Base-by-base conservation (phyloP, 495 filamentous ascomycete species). In the Hypoxylon crocopeplum region DNA sequence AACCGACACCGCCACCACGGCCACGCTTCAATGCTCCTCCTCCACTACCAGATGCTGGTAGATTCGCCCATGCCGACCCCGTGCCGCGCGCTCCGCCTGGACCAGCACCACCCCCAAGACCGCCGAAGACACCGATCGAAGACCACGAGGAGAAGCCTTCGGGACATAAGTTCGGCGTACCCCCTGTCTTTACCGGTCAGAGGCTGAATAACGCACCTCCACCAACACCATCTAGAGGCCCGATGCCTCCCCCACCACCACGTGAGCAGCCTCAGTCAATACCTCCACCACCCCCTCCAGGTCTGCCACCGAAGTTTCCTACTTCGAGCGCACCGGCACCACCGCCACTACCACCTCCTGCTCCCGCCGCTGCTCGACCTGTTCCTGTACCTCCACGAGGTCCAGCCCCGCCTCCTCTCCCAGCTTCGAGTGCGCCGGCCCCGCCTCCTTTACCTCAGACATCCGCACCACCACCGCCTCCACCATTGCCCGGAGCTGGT, bases 61-160 rank as follows among this genome's bases (percentile, higher is more conserved):
- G 89, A 71, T 93, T 81, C 63, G 86, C 85, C 3, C 75, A 86
- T 64, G 73, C 78, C 15, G 79, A 80, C 27, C 72, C 75, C 13
- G 83, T 79, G 32, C 78, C 86, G 50, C 84, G 88, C 33, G 55
- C 75, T 20, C 88, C 82, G 15, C 83, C 88, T 16, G 91, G 87
- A 1, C 90, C 93, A 13, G 88, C 91, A 3, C 91, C 92, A 27
- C 92, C 92, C 15, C 92, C 92, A 6, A 80, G 91, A 62, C 92
- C 93, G 30, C 89, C 93, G 1, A 97, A 97, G 73, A 89, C 85
- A 2, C 89, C 91, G 2, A 77, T 92, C 65, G 89, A 93, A 24
- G 89, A 92, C 15, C 65, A 69, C 24, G 68, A 52, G 29, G 69
- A 62, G 69, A 72, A 81, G 12, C 70, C 79, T 15, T 36, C 67